Base-by-base conservation (phyloP, 768 basidiomycete genomes). In the Kwoniella dejecticola region DNA sequence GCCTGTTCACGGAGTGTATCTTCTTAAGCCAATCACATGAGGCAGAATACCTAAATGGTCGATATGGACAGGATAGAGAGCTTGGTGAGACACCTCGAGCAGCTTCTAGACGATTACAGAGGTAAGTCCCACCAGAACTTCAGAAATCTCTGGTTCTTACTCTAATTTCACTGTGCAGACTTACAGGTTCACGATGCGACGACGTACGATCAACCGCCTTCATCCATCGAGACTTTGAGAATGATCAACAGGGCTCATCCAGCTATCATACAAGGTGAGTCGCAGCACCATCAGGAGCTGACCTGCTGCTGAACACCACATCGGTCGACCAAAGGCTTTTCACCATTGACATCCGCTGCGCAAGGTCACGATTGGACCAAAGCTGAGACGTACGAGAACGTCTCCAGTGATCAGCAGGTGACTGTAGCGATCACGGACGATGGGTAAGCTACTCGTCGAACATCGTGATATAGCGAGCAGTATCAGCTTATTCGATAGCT, bases 341-440 rank as follows among this genome's bases (percentile, higher is more conserved):
- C 40, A 24, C 36, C 66, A 30, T 62, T n/a, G 83, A 83, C 21
- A 24, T 0, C 29, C 6, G 26, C 29, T 26, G 63, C 21, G 65
- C 78, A 30, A 24, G 72, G 80, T 41, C 73, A 79, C 12, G 81
- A 81, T 42, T 95, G 91, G 92, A 82, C 84, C 11, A 81, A 87
- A 12, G 56, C 67, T 2, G 52, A 64, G 15, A 60, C 63, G 4
- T 66, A 71, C 42, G 29, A 84, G 48, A 87, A 88, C 71, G 83
- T 93, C 12, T 71, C 89, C 83, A 85, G 83, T 2, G 78, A 84
- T 3, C 77, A 76, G 26, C 54, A 65, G 30, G 83, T 93, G 38
- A 88, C 88, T 6, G 85, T 94, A 29, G 89, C 91, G 1, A 82
- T 88, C 41, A 93, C 91, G 4, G 89, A 91, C 0, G 85, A 91